These are phyloP conservation scores for Didymella glomerata DNA, from an alignment of 2,329 filamentous ascomycete genomes.

Conservation along the genomic window DNA sequence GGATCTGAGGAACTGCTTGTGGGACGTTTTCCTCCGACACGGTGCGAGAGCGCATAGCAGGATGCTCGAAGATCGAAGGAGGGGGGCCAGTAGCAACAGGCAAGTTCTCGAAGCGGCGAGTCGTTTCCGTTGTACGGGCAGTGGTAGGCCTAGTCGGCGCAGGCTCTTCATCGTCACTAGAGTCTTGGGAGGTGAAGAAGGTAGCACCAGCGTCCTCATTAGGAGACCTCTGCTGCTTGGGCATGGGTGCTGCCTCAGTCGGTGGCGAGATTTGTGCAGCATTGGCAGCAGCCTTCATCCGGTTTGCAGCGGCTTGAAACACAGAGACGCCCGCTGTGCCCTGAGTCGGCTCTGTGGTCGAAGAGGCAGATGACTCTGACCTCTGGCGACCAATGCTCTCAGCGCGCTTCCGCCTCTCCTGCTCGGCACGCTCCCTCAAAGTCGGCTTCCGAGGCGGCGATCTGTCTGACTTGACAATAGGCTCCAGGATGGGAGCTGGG, in stretches of 20 bases:
- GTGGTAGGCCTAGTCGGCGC: constrained; percentile 24
- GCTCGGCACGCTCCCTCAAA: constrained; percentile 47
- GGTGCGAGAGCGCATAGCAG: constrained; percentile 47
- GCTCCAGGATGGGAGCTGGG: constrained; percentile 14
- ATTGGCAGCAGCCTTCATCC: constrained; percentile 50
- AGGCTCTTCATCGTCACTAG: constrained; percentile 46
- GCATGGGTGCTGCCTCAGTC: constrained; percentile 4
- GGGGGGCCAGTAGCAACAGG: constrained; percentile 45
- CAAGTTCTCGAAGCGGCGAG: constrained; percentile 46
- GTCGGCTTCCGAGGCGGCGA: constrained; percentile 39
- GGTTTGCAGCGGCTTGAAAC: constrained; percentile 57
- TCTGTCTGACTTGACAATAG: constrained; percentile 27
- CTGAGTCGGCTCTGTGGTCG: constrained; percentile 41
- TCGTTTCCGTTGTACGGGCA: constrained; percentile 28
- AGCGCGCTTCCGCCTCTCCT: constrained; percentile 45
- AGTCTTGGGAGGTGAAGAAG: constrained; percentile 44
- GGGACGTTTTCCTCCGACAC: constrained; percentile 33
- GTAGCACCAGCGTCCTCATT: constrained; percentile 32
- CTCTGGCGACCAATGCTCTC: constrained; percentile 38
- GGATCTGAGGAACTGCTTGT: constrained; percentile 20
- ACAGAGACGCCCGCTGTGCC: constrained; percentile 53
- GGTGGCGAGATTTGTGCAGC: constrained; percentile 30
- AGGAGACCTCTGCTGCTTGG: constrained; percentile 26
- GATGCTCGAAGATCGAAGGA: constrained; percentile 49
- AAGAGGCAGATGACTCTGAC: constrained; percentile 37